phyloP scores from a whole-genome alignment of 2,329 filamentous ascomycete genomes.

The Setomelanomma holmii region DNA sequence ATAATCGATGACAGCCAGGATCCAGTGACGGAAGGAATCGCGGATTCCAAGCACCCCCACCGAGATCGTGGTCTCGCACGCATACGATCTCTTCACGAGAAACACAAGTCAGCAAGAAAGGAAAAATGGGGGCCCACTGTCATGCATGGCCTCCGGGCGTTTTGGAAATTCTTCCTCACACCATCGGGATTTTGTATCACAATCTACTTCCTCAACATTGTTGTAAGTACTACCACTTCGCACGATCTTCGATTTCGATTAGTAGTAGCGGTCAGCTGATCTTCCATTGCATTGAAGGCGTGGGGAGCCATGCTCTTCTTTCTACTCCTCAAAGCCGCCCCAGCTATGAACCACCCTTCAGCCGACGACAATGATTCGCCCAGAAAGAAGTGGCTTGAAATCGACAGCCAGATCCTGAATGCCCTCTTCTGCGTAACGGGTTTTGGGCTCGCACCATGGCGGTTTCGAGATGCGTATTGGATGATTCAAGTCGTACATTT shows the following conservation, averaged over 20 bases:
- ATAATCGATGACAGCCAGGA: neutral
- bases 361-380: constrained; percentile 77
- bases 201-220: constrained; percentile 79
- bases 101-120: constrained; percentile 22
- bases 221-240: constrained; percentile 53
- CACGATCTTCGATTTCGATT: neutral
- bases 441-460: constrained; percentile 84
- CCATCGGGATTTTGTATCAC: constrained; percentile 78
- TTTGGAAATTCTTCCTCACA: constrained; percentile 76
- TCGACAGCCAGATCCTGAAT: constrained; percentile 81
- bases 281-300: too few species aligned
- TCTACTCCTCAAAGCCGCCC: constrained; percentile 76
- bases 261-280: too few species aligned
- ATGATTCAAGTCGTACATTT: constrained; percentile 63
- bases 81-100: constrained; percentile 36
- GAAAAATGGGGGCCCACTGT: constrained; percentile 64
- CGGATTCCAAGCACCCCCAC: neutral
- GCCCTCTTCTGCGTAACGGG: constrained; percentile 86
- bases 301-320: constrained; percentile 94
- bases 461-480: constrained; percentile 81
- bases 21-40: constrained; percentile 3
- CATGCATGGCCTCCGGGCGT: constrained; percentile 63
- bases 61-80: constrained; percentile 7
- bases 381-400: constrained; percentile 82
- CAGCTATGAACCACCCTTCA: constrained; percentile 73